phyloP scores from a whole-genome alignment of 306 rosid genomes.

The Trifolium pratense region DNA sequence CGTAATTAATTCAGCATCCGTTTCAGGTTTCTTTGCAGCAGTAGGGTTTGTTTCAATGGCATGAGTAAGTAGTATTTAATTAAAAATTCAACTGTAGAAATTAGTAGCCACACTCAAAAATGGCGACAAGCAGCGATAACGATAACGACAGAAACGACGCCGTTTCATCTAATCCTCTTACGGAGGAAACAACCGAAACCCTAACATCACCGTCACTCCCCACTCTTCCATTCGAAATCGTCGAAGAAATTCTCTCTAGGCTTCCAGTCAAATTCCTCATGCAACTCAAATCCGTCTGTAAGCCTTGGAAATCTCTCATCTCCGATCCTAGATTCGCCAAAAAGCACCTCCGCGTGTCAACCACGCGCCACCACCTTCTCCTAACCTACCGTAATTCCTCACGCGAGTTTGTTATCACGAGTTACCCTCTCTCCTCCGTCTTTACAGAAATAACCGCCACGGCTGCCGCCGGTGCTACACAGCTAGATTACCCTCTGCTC shows the following conservation, averaged over 20 bases:
- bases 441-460: background rate
- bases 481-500: constrained; percentile 15
- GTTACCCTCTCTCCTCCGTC: constrained; percentile 32
- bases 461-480: background rate
- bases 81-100: too few relatives aligned
- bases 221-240: constrained; percentile 41
- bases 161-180: background rate
- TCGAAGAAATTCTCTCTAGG: constrained; percentile 38
- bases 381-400: background rate
- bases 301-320: constrained; percentile 41
- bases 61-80: too few relatives aligned
- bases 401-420: background rate
- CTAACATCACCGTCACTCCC: background rate
- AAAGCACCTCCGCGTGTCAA: constrained; percentile 22
- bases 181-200: background rate
- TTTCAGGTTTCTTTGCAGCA: too few relatives aligned
- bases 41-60: too few relatives aligned
- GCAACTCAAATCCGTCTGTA: constrained; percentile 36
- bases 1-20: too few relatives aligned
- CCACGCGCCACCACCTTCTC: constrained; percentile 15
- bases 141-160: background rate
- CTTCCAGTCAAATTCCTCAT: constrained; percentile 41
- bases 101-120: background rate
- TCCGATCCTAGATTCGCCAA: constrained; percentile 45
- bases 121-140: background rate